These are phyloP conservation scores for Citrullus amarus DNA, from an alignment of 306 rosid genomes.

Conservation along the genomic window DNA sequence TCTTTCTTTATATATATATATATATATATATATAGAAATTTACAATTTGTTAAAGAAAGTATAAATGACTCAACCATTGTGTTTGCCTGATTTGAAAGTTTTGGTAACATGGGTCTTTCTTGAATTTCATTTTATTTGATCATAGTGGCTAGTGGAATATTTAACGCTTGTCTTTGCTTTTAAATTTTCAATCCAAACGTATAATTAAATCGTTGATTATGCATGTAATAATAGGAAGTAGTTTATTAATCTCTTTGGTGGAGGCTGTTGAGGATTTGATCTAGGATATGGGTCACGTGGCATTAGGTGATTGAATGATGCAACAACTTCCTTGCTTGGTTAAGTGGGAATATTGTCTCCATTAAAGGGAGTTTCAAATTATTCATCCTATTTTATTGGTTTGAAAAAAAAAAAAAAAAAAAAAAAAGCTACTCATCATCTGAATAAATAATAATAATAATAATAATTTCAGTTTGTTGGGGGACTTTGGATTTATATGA, in stretches of 20 bases:
- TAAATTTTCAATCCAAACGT: not conserved
- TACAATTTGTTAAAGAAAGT: too few relatives aligned
- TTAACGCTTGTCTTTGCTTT: not conserved
- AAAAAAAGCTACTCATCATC: not conserved
- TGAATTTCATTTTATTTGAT: not conserved
- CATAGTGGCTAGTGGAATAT: not conserved
- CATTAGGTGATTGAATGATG: not conserved
- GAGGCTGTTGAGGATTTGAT: not conserved
- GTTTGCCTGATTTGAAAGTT: too few relatives aligned
- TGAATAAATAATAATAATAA: not conserved
- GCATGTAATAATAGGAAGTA: not conserved
- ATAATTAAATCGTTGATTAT: not conserved
- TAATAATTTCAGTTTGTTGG: not conserved
- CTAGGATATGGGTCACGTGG: not conserved
- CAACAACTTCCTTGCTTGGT: not conserved
- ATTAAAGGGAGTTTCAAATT: not conserved
- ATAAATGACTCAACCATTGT: too few relatives aligned
- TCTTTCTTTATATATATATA: too few relatives aligned
- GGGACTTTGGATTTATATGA: not conserved
- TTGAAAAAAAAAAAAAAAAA: not conserved
- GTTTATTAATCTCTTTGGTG: not conserved
- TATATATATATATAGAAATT: too few relatives aligned
- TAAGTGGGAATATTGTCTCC: slow-evolving; percentile 7
- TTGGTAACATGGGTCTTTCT: not conserved
- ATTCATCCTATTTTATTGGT: too few relatives aligned